Evolutionary conservation across 2,329 filamentous ascomycete genomes (phyloP), one percentile per base, ranked within the genome.

Genomic region (Chalara sp.): DNA sequence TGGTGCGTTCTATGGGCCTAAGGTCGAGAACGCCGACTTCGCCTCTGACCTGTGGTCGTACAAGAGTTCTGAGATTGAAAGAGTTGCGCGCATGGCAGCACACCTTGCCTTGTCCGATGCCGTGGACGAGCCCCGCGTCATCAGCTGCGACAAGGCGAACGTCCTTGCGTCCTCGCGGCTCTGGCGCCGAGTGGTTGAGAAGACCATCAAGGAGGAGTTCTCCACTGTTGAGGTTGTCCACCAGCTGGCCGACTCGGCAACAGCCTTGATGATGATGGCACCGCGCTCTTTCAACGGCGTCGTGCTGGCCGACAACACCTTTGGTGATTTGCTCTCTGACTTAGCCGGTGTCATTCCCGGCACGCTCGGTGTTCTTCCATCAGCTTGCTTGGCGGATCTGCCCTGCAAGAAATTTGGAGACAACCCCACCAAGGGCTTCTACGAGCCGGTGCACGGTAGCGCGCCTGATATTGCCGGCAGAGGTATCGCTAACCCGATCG

Each of bases 1-100:
- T 29, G 90, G 90, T 44, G 89, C 95, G 70, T 96, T 96, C 77
- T 96, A 96, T 68, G 89, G 91, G 49, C 88, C 92, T 39, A 84
- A 80, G 60, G 89, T 93, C 68, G 81, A 75, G 63, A 83, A 86
- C 46, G 87, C 85, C 54, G 80, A 80, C 52, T 74, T 74, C 57
- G 89, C 90, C 3, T 74, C 80, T 67, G 90, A 96, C 70, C 89
- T 83, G 1, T 88, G 93, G 74, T 83, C 87, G 13, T 96, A 95
- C 76, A 85, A 83, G 44, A 80, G 86, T 44, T 67, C 76, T 49
- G 91, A 96, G 76, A 84, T 96, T 56, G 88, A 95, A 79, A 85
- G 90, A 48, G 82, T 96, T 60, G 86, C 86, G 12, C 79, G 89
- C 21, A 77, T 95, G 46, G 89, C 84, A 2, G 90, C 81, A 6